Evolutionary conservation across 148 eudicot genomes (phyloP).

Genomic region (Nepenthes gracilis): DNA sequence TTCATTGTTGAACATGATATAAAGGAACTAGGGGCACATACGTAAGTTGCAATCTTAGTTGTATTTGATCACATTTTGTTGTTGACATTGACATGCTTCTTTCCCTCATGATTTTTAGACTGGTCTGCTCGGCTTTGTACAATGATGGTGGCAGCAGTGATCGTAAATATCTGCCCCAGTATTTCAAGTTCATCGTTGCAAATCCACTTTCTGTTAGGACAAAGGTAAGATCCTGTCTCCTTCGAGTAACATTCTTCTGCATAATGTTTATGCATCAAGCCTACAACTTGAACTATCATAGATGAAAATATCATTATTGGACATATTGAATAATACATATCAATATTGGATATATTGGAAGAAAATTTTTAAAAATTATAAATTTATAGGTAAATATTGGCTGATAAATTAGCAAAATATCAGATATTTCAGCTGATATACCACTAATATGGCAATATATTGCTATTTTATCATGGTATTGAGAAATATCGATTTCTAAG

Average conservation of each 20-base stretch:
- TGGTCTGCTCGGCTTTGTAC: conserved; percentile 92
- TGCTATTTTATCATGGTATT: no score
- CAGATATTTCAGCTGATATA: no score
- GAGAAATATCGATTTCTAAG: no score
- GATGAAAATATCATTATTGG: no score
- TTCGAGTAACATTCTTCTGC: no score
- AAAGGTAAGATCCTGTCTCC: conserved; percentile 43
- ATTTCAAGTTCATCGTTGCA: conserved; percentile 92
- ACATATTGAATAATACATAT: no score
- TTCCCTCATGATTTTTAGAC: conserved; percentile 32
- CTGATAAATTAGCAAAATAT: no score
- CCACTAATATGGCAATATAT: no score
- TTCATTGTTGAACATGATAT: conserved; percentile 98
- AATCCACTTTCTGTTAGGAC: conserved; percentile 98
- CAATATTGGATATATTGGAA: no score
- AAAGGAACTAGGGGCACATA: conserved; percentile 97
- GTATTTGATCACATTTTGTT: conserved; percentile 1
- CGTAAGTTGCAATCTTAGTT: conserved; percentile 36
- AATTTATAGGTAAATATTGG: no score
- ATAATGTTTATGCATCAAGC: conserved; percentile 1
- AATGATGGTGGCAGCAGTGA: conserved; percentile 73
- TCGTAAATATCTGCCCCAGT: conserved; percentile 96
- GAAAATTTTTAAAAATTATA: no score
- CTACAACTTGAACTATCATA: background rate
- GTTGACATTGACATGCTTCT: background rate